Evolutionary conservation across 495 filamentous ascomycete species (phyloP).

Genomic region (Aspergillus incahuasiensis): DNA sequence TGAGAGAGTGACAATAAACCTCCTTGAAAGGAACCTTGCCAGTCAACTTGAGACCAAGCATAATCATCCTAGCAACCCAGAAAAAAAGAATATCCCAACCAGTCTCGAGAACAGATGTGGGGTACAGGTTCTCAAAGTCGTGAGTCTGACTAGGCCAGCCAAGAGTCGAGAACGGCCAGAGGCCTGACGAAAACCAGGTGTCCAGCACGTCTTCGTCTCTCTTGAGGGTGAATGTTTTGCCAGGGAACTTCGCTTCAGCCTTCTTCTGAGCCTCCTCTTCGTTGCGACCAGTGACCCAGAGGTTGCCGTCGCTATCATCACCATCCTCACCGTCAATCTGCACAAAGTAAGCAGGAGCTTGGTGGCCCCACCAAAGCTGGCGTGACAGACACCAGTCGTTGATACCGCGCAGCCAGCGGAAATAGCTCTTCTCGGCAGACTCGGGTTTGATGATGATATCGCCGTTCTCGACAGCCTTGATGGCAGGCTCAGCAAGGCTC

Average conservation of each 20-base stretch:
- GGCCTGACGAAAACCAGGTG: slow-evolving; percentile 78
- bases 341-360: slow-evolving; percentile 69
- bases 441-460: slow-evolving; percentile 69
- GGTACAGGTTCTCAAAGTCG: slow-evolving; percentile 66
- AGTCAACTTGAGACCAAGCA: slow-evolving; percentile 72
- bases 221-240: slow-evolving; percentile 62
- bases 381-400: slow-evolving; percentile 81
- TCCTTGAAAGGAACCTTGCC: slow-evolving; percentile 73
- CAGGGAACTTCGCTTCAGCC: slow-evolving; percentile 62
- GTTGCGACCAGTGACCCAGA: slow-evolving; percentile 66
- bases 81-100: slow-evolving; percentile 87
- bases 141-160: slow-evolving; percentile 71
- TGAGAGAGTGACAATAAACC: slow-evolving; percentile 72
- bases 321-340: slow-evolving; percentile 60
- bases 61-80: slow-evolving; percentile 83
- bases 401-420: slow-evolving; percentile 66
- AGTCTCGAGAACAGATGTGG: slow-evolving; percentile 71
- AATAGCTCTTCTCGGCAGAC: slow-evolving; percentile 64
- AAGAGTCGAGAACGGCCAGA: slow-evolving; percentile 78
- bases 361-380: slow-evolving; percentile 86
- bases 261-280: slow-evolving; percentile 60
- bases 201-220: slow-evolving; percentile 73
- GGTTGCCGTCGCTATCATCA: slow-evolving; percentile 48
- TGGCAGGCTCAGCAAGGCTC: slow-evolving; percentile 52
- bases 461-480: slow-evolving; percentile 63